Base-by-base conservation (phyloP, 768 basidiomycete genomes). In the Lentinula lateritia region DNA sequence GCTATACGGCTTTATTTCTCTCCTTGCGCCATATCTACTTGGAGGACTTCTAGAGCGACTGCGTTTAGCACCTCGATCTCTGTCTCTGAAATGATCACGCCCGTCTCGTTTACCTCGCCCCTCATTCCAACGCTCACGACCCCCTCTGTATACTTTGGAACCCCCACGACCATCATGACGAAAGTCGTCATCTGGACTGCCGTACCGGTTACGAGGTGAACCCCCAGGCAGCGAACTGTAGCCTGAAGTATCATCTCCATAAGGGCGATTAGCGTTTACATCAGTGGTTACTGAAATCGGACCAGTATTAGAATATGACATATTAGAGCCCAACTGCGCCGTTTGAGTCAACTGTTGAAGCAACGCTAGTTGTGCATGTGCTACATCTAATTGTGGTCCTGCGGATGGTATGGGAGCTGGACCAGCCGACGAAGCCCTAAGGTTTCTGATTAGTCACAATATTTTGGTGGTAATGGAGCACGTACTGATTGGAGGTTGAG, bases 1-100 rank as follows among this genome's bases (percentile, higher is more conserved):
- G 70, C 86, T 91, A 68, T 83, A 79, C 46, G 81, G 79, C 64
- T 78, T 82, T 63, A 78, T 68, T 82, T 77, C 64, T 68, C 75
- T 62, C 71, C 67, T 63, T 58, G 71, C 72, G 58, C 69, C 78
- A 67, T 78, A 77, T 79, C 85, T 85, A 75, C 79, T 80, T 28
- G 82, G 73, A 50, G 90, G 91, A 74, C 92, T 93, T 71, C 83
- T 81, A 57, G 90, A 92, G 54, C 90, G 87, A 74, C 88, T 89
- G 63, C 72, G 78, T 71, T 84, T 78, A 65, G 74, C 73, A 63
- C 78, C 79, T 63, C 74, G 68, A 64, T 77, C 74, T 68, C 68
- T 69, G 59, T 76, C 77, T 66, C 75, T 75, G 64, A 77, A 77
- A 43, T 56, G 53, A 68, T 81, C 82, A 70, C 82, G 83, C 67